Base-by-base conservation (phyloP, 2,329 filamentous ascomycete species). In the Colletotrichum spinosum region DNA sequence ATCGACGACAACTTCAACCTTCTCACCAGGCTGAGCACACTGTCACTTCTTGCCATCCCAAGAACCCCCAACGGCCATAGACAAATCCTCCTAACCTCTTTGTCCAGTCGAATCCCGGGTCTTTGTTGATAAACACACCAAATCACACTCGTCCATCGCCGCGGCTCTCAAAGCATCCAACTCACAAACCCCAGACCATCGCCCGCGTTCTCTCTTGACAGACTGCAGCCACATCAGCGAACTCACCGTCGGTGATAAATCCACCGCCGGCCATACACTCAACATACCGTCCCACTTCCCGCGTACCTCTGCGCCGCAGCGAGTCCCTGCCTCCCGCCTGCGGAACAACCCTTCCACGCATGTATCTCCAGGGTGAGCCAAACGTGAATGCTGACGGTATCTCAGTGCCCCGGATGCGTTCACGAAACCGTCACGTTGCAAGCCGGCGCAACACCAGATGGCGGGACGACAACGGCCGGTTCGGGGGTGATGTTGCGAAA, bases 51-150 rank as follows among this genome's bases (percentile, higher is more conserved):
- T 4, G 35, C 58, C 3, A 68, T 65, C 0, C 15, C 15, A 17
- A 17, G 15, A 17, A 17, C 15, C 15, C 15, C 15, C 15, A 17
- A 17, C 15, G 15, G 15, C 15, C 15, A 17, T 2, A 17, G 15
- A 17, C 15, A 17, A 17, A 17, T 17, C 15, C 15, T 17, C 15
- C 15, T 17, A 17, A 2, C 2, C 15, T 17, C 15, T 17, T 17
- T 17, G 15, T 17, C 15, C 15, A 17, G 15, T 17, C 15, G 15
- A 17, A 17, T 17, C 15, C 15, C 15, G 15, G 15, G 15, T 71
- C 70, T 11, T 69, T 75, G 67, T 86, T 83, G 5, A 74, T 70
- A 4, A 83, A 70, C 8, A 83, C 83, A 69, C 85, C 83, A 42
- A 79, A 76, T 86, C 84, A 66, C 85, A 86, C 8, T 57, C 35